Conservation (phyloP, 768 basidiomycete species). For the Tulasnella sp. region DNA sequence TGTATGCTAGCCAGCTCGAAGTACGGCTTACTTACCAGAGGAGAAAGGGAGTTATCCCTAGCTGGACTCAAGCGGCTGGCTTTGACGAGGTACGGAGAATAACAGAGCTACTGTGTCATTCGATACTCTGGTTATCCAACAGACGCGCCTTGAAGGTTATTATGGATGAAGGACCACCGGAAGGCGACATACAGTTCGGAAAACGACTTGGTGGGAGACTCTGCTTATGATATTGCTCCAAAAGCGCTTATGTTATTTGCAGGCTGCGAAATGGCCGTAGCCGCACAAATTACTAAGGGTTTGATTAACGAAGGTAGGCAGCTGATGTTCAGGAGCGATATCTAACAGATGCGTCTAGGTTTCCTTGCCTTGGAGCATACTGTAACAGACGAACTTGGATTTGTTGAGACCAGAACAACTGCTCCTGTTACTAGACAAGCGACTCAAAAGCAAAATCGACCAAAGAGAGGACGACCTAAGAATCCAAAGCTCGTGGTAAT, state of each 20-base stretch:
- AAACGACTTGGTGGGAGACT: too few relatives aligned
- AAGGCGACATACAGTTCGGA: too few relatives aligned
- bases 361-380: conserved; percentile 10
- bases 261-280: conserved; percentile 8
- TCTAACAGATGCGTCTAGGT: conserved; percentile 3
- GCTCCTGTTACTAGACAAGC: neutral
- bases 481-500: conserved; percentile 10
- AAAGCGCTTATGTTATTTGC: too few relatives aligned
- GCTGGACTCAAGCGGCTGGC: conserved; percentile 1
- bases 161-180: too few relatives aligned
- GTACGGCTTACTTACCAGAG: neutral
- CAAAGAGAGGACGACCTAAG: neutral
- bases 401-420: neutral
- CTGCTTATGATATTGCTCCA: too few relatives aligned
- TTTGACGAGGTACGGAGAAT: neutral
- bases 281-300: conserved; percentile 14
- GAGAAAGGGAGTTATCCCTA: neutral
- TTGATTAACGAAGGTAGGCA: conserved; percentile 14
- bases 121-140: too few relatives aligned
- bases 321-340: neutral
- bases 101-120: too few relatives aligned
- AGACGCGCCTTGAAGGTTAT: too few relatives aligned
- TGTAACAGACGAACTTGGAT: neutral
- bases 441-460: conserved; percentile 8
- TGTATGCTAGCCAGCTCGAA: neutral